These are phyloP conservation scores for Starmerella geochares DNA, from an alignment of 805 yeast species.

Conservation along the genomic window DNA sequence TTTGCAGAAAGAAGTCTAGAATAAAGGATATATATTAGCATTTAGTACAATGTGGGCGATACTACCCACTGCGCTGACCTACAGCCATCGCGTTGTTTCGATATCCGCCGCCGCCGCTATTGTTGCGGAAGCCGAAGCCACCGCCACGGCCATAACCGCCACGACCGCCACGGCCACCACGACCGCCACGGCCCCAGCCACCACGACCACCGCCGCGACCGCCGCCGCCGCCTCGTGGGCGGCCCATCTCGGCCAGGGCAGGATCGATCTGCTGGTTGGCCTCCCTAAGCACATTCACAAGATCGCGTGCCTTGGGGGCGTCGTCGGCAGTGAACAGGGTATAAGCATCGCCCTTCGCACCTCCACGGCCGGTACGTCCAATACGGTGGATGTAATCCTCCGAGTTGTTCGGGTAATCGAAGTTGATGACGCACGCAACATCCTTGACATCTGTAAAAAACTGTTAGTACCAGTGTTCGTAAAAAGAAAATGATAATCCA, in stretches of 20 bases:
- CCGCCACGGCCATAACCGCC: slow-evolving; percentile 17
- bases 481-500: not conserved
- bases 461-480: slow-evolving; percentile 30
- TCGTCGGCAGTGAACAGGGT: slow-evolving; percentile 86
- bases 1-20: not conserved
- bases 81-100: slow-evolving; percentile 7
- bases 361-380: slow-evolving; percentile 99
- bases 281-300: slow-evolving; percentile 82
- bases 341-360: slow-evolving; percentile 88
- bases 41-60: not conserved
- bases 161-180: slow-evolving; percentile 13
- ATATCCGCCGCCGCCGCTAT: slow-evolving; percentile 10
- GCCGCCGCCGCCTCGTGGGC: slow-evolving; percentile 53
- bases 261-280: slow-evolving; percentile 87
- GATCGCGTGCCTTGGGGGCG: slow-evolving; percentile 78
- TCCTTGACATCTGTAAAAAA: slow-evolving; percentile 77
- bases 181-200: slow-evolving; percentile 25
- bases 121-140: slow-evolving; percentile 9
- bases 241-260: slow-evolving; percentile 64
- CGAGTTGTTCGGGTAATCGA: slow-evolving; percentile 94
- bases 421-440: slow-evolving; percentile 84
- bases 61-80: slow-evolving; percentile 3
- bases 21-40: not conserved
- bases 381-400: slow-evolving; percentile 98
- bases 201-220: slow-evolving; percentile 42